Evolutionary conservation across 139 green algal genomes (phyloP).

Genomic region (Nannochloris sp.): DNA sequence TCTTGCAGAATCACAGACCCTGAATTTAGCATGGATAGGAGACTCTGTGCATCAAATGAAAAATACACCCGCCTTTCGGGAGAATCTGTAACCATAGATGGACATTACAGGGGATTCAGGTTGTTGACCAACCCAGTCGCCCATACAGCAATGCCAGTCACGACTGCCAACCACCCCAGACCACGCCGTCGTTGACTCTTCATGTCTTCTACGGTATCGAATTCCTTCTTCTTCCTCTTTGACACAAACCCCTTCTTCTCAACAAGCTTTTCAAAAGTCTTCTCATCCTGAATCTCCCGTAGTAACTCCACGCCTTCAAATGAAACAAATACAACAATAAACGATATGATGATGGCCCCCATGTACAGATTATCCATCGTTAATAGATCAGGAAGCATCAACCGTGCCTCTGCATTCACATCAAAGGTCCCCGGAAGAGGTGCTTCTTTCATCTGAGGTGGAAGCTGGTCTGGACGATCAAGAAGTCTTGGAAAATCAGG

Average conservation of each 20-base stretch:
- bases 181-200: slow-evolving; percentile 25
- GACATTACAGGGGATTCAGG: slow-evolving; percentile 11
- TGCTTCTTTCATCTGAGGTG: not conserved
- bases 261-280: slow-evolving; percentile 8
- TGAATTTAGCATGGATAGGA: slow-evolving; percentile 46
- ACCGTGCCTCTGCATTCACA: not conserved
- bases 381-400: not conserved
- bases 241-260: not conserved
- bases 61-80: slow-evolving; percentile 17
- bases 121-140: slow-evolving; percentile 23
- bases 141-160: slow-evolving; percentile 26
- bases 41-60: slow-evolving; percentile 11
- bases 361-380: not conserved
- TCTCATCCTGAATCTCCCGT: not conserved
- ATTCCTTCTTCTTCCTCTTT: not conserved
- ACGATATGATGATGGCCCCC: slow-evolving; percentile 3
- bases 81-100: slow-evolving; percentile 7
- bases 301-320: slow-evolving; percentile 3
- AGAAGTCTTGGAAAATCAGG: not conserved
- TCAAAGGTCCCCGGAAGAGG: not conserved
- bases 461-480: not conserved
- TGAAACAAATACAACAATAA: slow-evolving; percentile 3
- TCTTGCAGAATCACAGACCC: slow-evolving; percentile 34
- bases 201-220: not conserved
- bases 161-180: slow-evolving; percentile 28